phyloP scores from a whole-genome alignment of 1,284 basidiomycete genomes.

The Ustilago tritici region DNA sequence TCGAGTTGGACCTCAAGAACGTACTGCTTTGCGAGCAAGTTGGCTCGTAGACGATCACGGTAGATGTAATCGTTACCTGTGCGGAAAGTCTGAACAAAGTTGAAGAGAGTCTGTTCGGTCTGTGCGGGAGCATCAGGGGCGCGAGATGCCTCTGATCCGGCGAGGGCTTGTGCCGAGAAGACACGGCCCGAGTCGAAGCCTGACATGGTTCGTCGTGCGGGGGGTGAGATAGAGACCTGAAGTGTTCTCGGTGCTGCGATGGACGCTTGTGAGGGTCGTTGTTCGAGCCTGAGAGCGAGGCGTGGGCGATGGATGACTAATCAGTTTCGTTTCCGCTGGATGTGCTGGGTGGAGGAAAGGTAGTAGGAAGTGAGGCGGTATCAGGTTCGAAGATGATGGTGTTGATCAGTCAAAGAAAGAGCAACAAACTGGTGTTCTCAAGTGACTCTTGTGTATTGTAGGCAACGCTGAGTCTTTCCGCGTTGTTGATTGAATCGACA shows the following conservation, averaged over 20 bases:
- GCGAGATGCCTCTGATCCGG: slow-evolving; percentile 58
- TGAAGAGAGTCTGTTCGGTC: slow-evolving; percentile 66
- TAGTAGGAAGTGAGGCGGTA: neutral
- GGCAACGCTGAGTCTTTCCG: no score
- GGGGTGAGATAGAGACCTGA: neutral
- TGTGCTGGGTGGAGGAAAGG: neutral
- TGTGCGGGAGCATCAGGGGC: slow-evolving; percentile 67
- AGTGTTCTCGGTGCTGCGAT: neutral
- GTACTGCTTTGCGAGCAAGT: slow-evolving; percentile 88
- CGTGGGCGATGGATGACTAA: neutral
- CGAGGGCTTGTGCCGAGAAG: slow-evolving; percentile 64
- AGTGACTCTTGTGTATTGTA: no score
- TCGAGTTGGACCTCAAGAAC: slow-evolving; percentile 91
- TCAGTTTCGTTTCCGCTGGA: neutral
- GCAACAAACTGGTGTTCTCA: no score
- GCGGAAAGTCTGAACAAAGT: slow-evolving; percentile 68
- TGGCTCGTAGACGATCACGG: slow-evolving; percentile 90
- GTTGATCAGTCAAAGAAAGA: neutral
- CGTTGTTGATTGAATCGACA: no score
- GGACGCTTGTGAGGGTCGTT: neutral
- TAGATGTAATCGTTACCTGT: slow-evolving; percentile 66
- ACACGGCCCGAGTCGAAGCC: slow-evolving; percentile 68
- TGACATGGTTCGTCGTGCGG: slow-evolving; percentile 57
- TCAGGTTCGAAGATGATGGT: neutral
- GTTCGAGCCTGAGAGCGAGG: no score